Base-by-base conservation (phyloP, 805 yeast genomes). In the Zygosaccharomyces gambellarensis region DNA sequence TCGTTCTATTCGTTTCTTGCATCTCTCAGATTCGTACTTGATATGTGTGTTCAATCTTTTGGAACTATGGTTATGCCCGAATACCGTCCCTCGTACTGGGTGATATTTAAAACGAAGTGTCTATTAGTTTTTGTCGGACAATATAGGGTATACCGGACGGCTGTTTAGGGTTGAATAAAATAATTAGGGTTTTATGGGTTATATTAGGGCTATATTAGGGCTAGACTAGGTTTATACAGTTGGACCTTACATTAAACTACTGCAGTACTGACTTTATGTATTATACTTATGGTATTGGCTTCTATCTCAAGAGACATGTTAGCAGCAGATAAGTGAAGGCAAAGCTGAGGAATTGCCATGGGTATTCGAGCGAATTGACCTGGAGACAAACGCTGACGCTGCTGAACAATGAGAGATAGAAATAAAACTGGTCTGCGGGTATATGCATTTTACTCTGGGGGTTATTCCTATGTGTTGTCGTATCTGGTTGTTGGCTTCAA, bases 321-420 rank as follows among this genome's bases (percentile, higher is more conserved):
- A 42, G 23, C 10, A 34, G 36, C 25, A 42, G 19, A 25, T 42
- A 34, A 8, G 45, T 42, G 36, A 42, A 30, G 25, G 28, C 22
- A 25, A 34, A 42, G 19, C 45, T 30, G 36, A 42, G 21, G 29
- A 42, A 25, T n/a, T 42, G 45, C 45, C 45, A 41, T 9, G 45
- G 38, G 28, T 41, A 41, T 30, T 30, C 45, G 28, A 17, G 45
- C 29, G 45, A 21, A 29, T 23, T 41, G 19, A 41, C 45, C 11
- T 41, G 45, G 29, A 41, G 36, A 25, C 45, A 41, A 7, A 41
- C 36, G 36, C 45, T 30, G 28, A 30, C 21, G 19, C 45, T 41
- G 14, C 45, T 41, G 27, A 31, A 30, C 9, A 41, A 34, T 29
- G 45, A 41, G 25, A 41, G 36, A 3, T 41, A 41, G 1, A 41